A percentile compares a stretch with the other conserved stretches of the same genome.
Conservation (phyloP, 768 basidiomycete genomes). For the Boletus edulis region DNA sequence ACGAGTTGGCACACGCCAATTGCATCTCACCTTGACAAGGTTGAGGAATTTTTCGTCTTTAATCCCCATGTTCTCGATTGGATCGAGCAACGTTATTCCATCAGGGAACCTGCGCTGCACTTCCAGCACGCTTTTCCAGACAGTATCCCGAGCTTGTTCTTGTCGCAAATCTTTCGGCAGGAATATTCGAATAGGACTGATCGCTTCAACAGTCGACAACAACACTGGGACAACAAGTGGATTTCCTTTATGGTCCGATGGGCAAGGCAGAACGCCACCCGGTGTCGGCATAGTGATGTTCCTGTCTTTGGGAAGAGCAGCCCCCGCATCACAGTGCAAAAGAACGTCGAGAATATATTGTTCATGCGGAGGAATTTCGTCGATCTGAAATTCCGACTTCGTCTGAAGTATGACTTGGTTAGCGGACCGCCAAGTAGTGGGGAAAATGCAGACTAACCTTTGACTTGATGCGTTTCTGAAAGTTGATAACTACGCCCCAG, state of each 20-base stretch:
- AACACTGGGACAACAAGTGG: slow-evolving; percentile 88
- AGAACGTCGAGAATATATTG: slow-evolving; percentile 94
- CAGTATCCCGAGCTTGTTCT: slow-evolving; percentile 71
- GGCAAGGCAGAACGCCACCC: slow-evolving; percentile 73
- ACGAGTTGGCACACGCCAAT: background rate
- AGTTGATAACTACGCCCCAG: slow-evolving; percentile 95
- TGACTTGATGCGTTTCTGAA: slow-evolving; percentile 79
- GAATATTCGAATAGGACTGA: slow-evolving; percentile 84
- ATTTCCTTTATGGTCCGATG: slow-evolving; percentile 66
- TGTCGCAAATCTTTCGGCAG: slow-evolving; percentile 88
- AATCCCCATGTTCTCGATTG: slow-evolving; percentile 92
- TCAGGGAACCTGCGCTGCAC: slow-evolving; percentile 90
- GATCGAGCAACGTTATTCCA: slow-evolving; percentile 85
- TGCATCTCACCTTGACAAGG: slow-evolving; percentile 67
- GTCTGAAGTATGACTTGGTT: slow-evolving; percentile 39
- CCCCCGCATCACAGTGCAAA: slow-evolving; percentile 70
- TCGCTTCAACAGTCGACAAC: slow-evolving; percentile 80
- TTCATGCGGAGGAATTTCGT: slow-evolving; percentile 77
- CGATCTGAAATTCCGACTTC: slow-evolving; percentile 60
- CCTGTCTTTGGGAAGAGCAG: slow-evolving; percentile 57
- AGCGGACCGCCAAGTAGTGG: background rate
- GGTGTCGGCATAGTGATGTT: slow-evolving; percentile 55
- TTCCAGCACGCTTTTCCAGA: slow-evolving; percentile 88
- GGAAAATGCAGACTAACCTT: slow-evolving; percentile 49
- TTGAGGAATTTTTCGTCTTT: slow-evolving; percentile 91